Percentiles rank a stretch among this genome's conserved stretches.
Evolutionary conservation across 2,329 filamentous ascomycete genomes (phyloP).

Genomic region (Aspergillus sp.): DNA sequence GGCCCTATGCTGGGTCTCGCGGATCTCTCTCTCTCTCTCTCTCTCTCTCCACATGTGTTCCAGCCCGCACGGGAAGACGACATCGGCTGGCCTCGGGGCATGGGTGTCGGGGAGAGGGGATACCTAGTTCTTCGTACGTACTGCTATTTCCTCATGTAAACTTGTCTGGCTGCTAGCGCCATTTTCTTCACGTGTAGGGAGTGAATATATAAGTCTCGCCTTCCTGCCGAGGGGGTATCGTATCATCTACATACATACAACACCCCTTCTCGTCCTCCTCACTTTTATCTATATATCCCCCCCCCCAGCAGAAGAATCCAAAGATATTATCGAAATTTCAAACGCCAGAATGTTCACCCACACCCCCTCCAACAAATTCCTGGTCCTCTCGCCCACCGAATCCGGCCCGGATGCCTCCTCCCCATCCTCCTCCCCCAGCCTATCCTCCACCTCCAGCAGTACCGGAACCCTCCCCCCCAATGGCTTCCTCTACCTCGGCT

Average conservation of each 20-base stretch:
- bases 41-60: background rate
- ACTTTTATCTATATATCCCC: background rate
- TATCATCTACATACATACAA: background rate
- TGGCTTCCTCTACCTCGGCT: background rate
- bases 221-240: no score
- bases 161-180: background rate
- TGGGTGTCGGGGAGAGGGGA: background rate
- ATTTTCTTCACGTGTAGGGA: background rate
- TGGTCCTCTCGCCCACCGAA: slow-evolving; percentile 18
- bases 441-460: background rate
- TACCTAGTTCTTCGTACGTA: background rate
- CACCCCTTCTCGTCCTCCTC: background rate
- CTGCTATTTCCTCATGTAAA: background rate
- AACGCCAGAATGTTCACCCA: slow-evolving; percentile 20
- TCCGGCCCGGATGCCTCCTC: slow-evolving; percentile 9
- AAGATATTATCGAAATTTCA: no score
- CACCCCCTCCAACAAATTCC: slow-evolving; percentile 21
- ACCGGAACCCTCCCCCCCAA: background rate
- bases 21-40: background rate
- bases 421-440: background rate
- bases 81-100: background rate
- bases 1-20: background rate
- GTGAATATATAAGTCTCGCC: background rate
- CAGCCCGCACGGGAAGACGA: background rate
- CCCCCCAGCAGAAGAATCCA: no score